Evolutionary conservation across 2,329 filamentous ascomycete species (phyloP).

Genomic region (Exophiala oligosperma): DNA sequence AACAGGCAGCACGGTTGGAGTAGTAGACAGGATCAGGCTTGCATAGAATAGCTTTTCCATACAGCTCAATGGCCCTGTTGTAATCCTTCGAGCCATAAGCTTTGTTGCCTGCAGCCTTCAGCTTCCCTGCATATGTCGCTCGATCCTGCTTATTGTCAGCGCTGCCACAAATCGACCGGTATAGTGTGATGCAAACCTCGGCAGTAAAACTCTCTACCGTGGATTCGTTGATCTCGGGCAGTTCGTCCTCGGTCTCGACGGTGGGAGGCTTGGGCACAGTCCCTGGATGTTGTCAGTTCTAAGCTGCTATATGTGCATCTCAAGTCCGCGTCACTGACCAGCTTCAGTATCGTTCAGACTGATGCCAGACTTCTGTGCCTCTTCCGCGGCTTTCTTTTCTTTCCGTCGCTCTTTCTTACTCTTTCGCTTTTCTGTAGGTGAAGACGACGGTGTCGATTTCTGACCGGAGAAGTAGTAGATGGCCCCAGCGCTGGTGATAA

Average conservation of each 20-base stretch:
- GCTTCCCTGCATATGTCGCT: slow-evolving; percentile 82
- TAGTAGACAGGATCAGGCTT: slow-evolving; percentile 98
- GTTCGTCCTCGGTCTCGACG: slow-evolving; percentile 57
- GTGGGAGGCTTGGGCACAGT: slow-evolving; percentile 24
- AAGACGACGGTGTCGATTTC: slow-evolving; percentile 37
- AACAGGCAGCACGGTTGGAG: slow-evolving; percentile 97
- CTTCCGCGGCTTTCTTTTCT: slow-evolving; percentile 69
- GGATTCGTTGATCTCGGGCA: slow-evolving; percentile 64
- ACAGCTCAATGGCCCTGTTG: slow-evolving; percentile 88
- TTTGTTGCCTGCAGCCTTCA: slow-evolving; percentile 95
- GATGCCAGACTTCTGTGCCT: slow-evolving; percentile 46
- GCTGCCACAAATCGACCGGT: background rate
- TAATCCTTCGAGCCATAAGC: slow-evolving; percentile 94
- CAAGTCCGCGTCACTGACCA: slow-evolving; percentile 28
- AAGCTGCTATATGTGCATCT: background rate
- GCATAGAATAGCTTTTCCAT: slow-evolving; percentile 94
- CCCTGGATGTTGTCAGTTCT: slow-evolving; percentile 11
- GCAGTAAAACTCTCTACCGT: slow-evolving; percentile 47
- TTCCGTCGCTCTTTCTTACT: slow-evolving; percentile 89
- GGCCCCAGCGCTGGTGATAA: slow-evolving; percentile 85
- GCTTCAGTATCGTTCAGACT: slow-evolving; percentile 35
- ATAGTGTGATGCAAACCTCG: slow-evolving; percentile 39
- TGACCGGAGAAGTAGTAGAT: slow-evolving; percentile 80
- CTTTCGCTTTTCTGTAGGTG: slow-evolving; percentile 61
- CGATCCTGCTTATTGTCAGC: slow-evolving; percentile 58